Conservation (phyloP, 441 rosid genomes). For the Dalechampia spathulata region DNA sequence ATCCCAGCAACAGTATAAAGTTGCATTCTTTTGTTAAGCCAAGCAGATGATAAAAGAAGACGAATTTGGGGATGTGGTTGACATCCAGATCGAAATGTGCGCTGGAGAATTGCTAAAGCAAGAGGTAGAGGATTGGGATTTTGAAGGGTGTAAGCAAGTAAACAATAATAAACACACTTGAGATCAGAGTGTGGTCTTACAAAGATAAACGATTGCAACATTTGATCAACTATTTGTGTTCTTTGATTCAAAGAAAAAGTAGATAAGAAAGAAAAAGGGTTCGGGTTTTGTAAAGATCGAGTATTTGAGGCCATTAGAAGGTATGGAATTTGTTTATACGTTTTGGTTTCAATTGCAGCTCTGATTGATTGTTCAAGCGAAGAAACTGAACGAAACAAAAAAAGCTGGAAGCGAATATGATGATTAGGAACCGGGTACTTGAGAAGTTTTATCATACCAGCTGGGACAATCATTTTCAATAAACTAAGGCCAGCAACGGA, state of each 20-base stretch:
- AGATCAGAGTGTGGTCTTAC: conserved; percentile 51
- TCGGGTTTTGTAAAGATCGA: conserved; percentile 28
- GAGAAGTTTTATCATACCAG: conserved; percentile 9
- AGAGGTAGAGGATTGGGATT: conserved; percentile 48
- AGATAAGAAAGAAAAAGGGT: conserved; percentile 63
- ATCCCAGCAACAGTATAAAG: conserved; percentile 32
- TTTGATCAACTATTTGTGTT: conserved; percentile 44
- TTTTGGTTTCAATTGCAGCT: conserved; percentile 46
- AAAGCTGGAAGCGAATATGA: not conserved
- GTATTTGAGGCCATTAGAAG: conserved; percentile 37
- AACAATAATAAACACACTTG: conserved; percentile 39
- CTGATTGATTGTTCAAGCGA: conserved; percentile 46
- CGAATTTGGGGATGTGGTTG: conserved; percentile 49
- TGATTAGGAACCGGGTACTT: conserved; percentile 3
- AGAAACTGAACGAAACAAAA: conserved; percentile 17
- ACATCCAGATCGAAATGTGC: conserved; percentile 68
- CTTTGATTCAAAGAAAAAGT: conserved; percentile 27
- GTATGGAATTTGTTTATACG: conserved; percentile 51
- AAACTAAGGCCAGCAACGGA: not conserved
- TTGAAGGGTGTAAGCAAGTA: conserved; percentile 60
- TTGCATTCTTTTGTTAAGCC: conserved; percentile 37
- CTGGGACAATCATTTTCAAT: not conserved
- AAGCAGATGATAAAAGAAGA: conserved; percentile 52
- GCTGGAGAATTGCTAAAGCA: conserved; percentile 58
- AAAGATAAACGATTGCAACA: conserved; percentile 49